Evolutionary conservation across 352 stramenopile genomes (phyloP), one percentile per base, ranked within the genome.

Genomic region (Phytophthora palmivora): DNA sequence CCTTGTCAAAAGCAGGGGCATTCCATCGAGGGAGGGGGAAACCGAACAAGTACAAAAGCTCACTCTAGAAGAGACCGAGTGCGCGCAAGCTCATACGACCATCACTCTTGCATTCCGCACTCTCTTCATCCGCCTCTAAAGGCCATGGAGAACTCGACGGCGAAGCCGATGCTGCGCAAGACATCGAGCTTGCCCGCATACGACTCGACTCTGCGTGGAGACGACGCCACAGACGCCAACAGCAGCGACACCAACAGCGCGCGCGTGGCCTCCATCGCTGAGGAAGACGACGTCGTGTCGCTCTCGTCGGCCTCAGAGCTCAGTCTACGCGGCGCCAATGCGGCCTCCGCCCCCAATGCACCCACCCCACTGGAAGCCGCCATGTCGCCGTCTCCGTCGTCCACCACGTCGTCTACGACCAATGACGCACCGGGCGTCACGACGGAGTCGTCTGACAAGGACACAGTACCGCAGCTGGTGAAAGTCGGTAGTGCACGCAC

Each of bases 311-410:
- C 60, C 14, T 72, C 59, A 7, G 56, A 70, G 43, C 46, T 74
- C 41, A 67, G 59, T 60, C 28, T 74, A 19, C 59, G 63, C 11
- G 63, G 46, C 15, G 15, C n/a, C 8, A 75, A 76, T 45, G 51
- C 32, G 26, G 70, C 61, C 14, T 83, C 72, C 12, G 67, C 75
- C 11, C 73, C 76, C 10, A 67, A 37, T 37, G 56, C 63, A n/a
- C 28, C 72, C 37, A 78, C 78, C 24, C 75, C 72, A 15, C 49
- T 84, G 4, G 70, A 73, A 16, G 55, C 28, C 16, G 65, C 72
- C 38, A 52, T 74, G 39, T 79, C 78, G 33, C 69, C 78, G 34
- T 74, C 69, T 11, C 71, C 68, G 21, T 72, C 62, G 36, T 90
- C 83, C 18, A 58, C 63, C 2, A 60, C 72, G 9, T 89, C 78